Conservation (phyloP, 2,329 filamentous ascomycete genomes). For the Botryosphaeria agaves region DNA sequence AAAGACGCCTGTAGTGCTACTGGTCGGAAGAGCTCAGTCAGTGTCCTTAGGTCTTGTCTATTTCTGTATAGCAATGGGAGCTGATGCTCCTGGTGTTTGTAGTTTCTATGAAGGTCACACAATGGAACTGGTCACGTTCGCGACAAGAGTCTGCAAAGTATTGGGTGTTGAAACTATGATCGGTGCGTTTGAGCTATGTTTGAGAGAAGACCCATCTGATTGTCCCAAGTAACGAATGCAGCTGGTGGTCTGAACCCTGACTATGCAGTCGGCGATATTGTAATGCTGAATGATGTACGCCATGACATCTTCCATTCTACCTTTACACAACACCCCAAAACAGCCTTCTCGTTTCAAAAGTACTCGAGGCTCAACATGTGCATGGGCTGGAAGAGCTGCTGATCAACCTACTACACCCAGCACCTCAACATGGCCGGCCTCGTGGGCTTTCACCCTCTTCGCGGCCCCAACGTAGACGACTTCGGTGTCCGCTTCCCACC, state of each 20-base stretch:
- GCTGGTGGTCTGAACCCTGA: constrained; percentile 47
- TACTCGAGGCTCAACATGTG: not conserved
- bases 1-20: constrained; percentile 39
- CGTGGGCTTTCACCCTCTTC: constrained; percentile 41
- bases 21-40: constrained; percentile 49
- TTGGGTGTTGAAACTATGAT: constrained; percentile 43
- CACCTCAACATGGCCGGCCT: constrained; percentile 48
- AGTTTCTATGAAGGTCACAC: constrained; percentile 53
- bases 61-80: constrained; percentile 3
- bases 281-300: constrained; percentile 44
- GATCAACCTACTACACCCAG: constrained; percentile 20
- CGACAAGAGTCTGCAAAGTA: constrained; percentile 44
- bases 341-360: too few relatives aligned
- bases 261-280: constrained; percentile 47
- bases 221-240: constrained; percentile 41
- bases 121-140: constrained; percentile 45
- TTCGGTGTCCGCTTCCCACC: constrained; percentile 47
- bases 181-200: constrained; percentile 19
- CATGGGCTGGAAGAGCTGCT: not conserved
- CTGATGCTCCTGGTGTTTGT: constrained; percentile 4
- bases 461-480: constrained; percentile 43
- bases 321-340: too few relatives aligned
- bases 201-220: not conserved
- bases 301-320: not conserved
- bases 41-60: constrained; percentile 12